phyloP scores from a whole-genome alignment of 192 early-diverging fungal species.

The Gigaspora rosea region DNA sequence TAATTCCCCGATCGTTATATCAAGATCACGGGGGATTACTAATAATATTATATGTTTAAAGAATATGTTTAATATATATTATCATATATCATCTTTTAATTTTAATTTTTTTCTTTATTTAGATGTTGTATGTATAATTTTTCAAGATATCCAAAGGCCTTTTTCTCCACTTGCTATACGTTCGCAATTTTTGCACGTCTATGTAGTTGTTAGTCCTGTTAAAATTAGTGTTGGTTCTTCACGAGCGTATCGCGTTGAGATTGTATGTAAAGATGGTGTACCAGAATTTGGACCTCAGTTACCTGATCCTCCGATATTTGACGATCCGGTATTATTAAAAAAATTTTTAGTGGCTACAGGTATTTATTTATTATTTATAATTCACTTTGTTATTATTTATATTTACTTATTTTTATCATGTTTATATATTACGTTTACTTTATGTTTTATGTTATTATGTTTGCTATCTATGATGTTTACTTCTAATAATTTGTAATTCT shows the following conservation, averaged over 20 bases:
- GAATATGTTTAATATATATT: too few relatives aligned
- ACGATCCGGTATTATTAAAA: conserved; percentile 38
- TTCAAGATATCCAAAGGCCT: conserved; percentile 54
- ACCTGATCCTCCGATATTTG: conserved; percentile 49
- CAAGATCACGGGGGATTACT: too few relatives aligned
- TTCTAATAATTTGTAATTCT: too few relatives aligned
- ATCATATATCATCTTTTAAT: not conserved
- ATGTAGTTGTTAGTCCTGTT: conserved; percentile 49
- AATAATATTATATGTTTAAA: too few relatives aligned
- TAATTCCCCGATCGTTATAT: too few relatives aligned
- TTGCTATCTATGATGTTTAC: too few relatives aligned
- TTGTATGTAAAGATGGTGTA: conserved; percentile 50
- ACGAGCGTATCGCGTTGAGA: conserved; percentile 31
- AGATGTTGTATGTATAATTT: conserved; percentile 61
- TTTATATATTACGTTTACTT: not conserved
- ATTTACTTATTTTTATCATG: not conserved
- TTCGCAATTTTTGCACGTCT: conserved; percentile 61
- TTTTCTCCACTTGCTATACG: conserved; percentile 57
- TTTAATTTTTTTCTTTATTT: not conserved
- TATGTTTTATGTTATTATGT: not conserved
- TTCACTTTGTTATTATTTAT: conserved; percentile 14
- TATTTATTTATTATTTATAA: not conserved
- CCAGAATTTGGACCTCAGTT: conserved; percentile 55
- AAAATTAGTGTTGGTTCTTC: not conserved
- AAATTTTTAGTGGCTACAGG: conserved; percentile 36